These are phyloP conservation scores for Bruguiera gymnorhiza DNA, from an alignment of 345 rosid species.

Conservation along the genomic window DNA sequence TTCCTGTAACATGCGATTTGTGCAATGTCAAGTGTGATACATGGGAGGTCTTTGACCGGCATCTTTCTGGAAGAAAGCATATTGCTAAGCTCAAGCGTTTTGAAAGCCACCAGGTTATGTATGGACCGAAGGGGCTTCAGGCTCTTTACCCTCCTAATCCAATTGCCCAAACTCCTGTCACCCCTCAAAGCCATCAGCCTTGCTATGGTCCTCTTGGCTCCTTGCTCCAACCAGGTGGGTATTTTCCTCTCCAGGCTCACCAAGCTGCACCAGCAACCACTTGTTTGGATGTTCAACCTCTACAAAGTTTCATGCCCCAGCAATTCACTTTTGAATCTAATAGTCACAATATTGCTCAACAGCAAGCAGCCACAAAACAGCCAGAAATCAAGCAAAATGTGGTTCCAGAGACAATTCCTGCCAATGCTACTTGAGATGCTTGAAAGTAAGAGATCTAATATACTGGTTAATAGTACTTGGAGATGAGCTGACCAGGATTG, in stretches of 20 bases:
- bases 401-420: background rate
- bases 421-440: background rate
- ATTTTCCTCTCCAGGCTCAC: constrained; percentile 14
- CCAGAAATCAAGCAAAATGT: no score
- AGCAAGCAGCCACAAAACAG: background rate
- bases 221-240: constrained; percentile 11
- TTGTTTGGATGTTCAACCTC: constrained; percentile 8
- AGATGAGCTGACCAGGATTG: background rate
- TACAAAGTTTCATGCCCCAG: constrained; percentile 4
- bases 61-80: constrained; percentile 41
- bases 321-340: no score
- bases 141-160: constrained; percentile 39
- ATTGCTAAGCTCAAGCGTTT: constrained; percentile 32
- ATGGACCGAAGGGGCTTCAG: constrained; percentile 32
- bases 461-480: background rate
- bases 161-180: constrained; percentile 9
- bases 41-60: constrained; percentile 29
- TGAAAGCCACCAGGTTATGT: constrained; percentile 31
- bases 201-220: constrained; percentile 9
- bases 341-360: background rate
- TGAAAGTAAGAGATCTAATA: background rate
- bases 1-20: constrained; percentile 33
- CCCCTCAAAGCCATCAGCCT: constrained; percentile 15
- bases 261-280: constrained; percentile 9
- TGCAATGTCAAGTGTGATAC: constrained; percentile 41